Evolutionary conservation across 352 stramenopile species (phyloP).

Genomic region (Phytophthora melonis): DNA sequence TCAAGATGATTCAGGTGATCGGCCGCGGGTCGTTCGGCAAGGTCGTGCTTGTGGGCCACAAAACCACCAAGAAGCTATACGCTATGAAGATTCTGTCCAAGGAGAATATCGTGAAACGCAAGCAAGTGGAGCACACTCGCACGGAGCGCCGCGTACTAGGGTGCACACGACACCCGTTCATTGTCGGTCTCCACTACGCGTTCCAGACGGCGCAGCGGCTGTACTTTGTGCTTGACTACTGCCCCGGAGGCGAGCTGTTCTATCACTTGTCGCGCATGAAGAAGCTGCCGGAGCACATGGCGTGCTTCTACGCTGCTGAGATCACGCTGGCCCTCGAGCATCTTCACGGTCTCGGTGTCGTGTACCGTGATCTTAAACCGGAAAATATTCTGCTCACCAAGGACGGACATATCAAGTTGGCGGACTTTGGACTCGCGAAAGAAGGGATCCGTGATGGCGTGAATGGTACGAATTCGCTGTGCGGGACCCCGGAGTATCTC

Average conservation of each 20-base stretch:
- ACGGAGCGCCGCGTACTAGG: conserved; percentile 88
- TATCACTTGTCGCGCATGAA: conserved; percentile 91
- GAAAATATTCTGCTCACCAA: conserved; percentile 84
- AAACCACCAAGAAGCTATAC: conserved; percentile 88
- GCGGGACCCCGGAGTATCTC: conserved; percentile 90
- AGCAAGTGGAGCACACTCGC: conserved; percentile 91
- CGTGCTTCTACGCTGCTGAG: conserved; percentile 91
- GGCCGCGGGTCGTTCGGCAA: conserved; percentile 94
- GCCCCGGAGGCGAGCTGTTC: conserved; percentile 89
- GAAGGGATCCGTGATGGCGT: conserved; percentile 77
- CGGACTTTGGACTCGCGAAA: conserved; percentile 87
- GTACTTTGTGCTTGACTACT: conserved; percentile 97
- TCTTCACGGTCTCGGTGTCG: conserved; percentile 82
- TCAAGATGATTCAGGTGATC: conserved; percentile 91
- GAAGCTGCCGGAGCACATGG: conserved; percentile 88
- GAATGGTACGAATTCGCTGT: conserved; percentile 82
- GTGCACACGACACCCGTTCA: conserved; percentile 88
- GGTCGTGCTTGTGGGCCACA: conserved; percentile 87
- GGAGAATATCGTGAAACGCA: conserved; percentile 89
- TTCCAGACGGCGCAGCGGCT: conserved; percentile 92
- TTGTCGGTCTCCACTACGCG: conserved; percentile 88
- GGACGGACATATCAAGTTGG: conserved; percentile 91
- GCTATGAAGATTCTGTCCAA: conserved; percentile 95
- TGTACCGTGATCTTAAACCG: conserved; percentile 85
- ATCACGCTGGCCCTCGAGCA: conserved; percentile 89